Percentiles rank a stretch among this genome's conserved stretches.
Evolutionary conservation across 768 basidiomycete genomes (phyloP).

Genomic region (Amyloporia xantha): DNA sequence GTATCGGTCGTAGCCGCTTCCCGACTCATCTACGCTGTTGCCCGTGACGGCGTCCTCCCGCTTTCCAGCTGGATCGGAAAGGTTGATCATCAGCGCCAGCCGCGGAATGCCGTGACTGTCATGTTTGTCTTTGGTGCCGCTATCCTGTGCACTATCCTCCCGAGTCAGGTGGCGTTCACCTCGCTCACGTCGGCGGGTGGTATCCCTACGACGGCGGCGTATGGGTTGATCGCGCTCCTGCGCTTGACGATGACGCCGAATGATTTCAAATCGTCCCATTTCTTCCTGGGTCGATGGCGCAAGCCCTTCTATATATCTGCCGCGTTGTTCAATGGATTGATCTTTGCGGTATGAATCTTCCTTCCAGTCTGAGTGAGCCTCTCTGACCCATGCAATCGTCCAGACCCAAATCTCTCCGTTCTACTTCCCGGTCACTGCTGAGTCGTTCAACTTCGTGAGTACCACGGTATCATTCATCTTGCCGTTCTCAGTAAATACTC

Average conservation of each 20-base stretch:
- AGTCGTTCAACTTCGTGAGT: conserved; percentile 83
- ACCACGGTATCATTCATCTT: no score
- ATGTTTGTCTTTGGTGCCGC: conserved; percentile 73
- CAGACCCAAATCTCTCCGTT: conserved; percentile 85
- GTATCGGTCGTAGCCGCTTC: conserved; percentile 86
- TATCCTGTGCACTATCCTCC: conserved; percentile 82
- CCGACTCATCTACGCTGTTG: conserved; percentile 84
- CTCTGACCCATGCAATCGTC: no score
- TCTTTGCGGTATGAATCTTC: conserved; percentile 70
- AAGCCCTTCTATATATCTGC: conserved; percentile 65
- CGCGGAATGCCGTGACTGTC: conserved; percentile 79
- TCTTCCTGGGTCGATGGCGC: conserved; percentile 60
- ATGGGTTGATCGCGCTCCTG: conserved; percentile 73
- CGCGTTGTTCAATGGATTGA: conserved; percentile 62
- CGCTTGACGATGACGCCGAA: conserved; percentile 74
- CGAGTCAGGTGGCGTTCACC: conserved; percentile 88
- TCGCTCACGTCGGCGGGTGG: conserved; percentile 84
- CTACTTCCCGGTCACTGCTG: conserved; percentile 71
- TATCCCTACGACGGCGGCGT: conserved; percentile 83
- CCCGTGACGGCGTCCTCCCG: conserved; percentile 90
- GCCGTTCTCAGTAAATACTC: no score
- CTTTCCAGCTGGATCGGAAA: conserved; percentile 76
- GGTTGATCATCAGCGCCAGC: conserved; percentile 67
- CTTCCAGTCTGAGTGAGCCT: no score
- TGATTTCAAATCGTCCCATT: conserved; percentile 66